phyloP scores from a whole-genome alignment of 495 filamentous ascomycete species.

The Copromyces sp. region DNA sequence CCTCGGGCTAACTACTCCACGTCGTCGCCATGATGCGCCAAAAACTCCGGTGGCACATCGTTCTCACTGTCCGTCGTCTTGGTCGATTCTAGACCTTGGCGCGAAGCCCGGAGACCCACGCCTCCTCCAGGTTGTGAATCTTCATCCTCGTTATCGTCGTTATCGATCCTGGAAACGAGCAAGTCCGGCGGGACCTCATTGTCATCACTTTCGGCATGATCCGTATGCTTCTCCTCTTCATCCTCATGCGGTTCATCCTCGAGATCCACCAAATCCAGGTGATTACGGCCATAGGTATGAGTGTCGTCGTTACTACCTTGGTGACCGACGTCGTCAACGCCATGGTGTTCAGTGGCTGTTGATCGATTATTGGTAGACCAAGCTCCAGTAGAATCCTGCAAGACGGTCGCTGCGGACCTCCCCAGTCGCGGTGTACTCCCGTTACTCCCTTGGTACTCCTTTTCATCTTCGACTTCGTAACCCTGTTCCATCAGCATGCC shows the following conservation, averaged over 20 bases:
- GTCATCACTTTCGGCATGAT: slow-evolving; percentile 13
- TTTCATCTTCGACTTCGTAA: slow-evolving; percentile 5
- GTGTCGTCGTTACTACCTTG: slow-evolving; percentile 14
- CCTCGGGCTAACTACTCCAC: neutral
- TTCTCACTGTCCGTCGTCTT: slow-evolving; percentile 28
- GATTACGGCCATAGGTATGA: slow-evolving; percentile 15
- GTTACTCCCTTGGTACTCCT: slow-evolving; percentile 2
- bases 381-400: neutral
- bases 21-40: slow-evolving; percentile 12
- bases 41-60: slow-evolving; percentile 31
- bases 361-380: neutral
- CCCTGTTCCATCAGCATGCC: slow-evolving; percentile 12
- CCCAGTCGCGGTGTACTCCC: slow-evolving; percentile 9
- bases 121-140: neutral
- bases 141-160: neutral
- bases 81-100: slow-evolving; percentile 4
- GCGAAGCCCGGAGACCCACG: neutral
- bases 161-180: neutral
- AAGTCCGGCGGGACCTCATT: slow-evolving; percentile 18
- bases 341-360: neutral
- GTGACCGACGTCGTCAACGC: neutral
- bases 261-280: slow-evolving; percentile 31
- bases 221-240: slow-evolving; percentile 18
- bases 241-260: slow-evolving; percentile 7
- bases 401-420: slow-evolving; percentile 5